A percentile compares a stretch with the other conserved stretches of the same genome.
These are phyloP conservation scores for Ustilago nuda DNA, from an alignment of 1,284 basidiomycete species.

Conservation along the genomic window DNA sequence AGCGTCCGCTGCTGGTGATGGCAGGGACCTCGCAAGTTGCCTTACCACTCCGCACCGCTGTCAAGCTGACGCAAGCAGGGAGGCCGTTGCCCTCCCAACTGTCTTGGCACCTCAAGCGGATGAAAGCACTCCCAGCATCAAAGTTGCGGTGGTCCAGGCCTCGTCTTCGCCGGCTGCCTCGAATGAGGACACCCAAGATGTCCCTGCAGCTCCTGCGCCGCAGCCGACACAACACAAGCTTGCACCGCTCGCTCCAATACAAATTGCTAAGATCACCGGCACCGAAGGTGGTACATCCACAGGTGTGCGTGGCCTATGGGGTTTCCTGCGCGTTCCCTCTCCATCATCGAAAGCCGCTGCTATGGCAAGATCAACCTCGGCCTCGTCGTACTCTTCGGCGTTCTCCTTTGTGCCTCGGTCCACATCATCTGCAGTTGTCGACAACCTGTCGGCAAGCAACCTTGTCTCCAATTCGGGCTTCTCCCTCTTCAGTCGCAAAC, in stretches of 20 bases:
- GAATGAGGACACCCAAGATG: constrained; percentile 1
- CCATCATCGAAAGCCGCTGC: not conserved
- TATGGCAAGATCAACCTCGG: constrained; percentile 3
- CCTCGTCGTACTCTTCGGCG: constrained; percentile 17
- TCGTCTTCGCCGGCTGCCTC: not conserved
- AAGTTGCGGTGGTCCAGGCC: not conserved
- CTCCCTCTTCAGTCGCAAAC: constrained; percentile 22
- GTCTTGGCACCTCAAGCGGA: not conserved
- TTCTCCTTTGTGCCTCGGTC: constrained; percentile 8
- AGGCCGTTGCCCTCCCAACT: not conserved
- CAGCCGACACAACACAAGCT: not conserved
- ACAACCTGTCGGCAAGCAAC: constrained; percentile 10
- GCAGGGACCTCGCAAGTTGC: constrained; percentile 7
- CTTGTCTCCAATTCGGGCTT: constrained; percentile 15
- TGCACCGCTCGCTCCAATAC: not conserved
- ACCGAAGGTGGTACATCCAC: constrained; percentile 3
- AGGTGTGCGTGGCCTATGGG: constrained; percentile 15
- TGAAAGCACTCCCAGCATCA: constrained; percentile 3
- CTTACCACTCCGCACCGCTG: not conserved
- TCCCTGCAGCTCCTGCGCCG: not conserved
- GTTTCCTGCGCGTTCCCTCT: constrained; percentile 16
- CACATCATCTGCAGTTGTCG: not conserved
- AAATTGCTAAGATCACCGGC: not conserved
- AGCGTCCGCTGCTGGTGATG: not conserved
- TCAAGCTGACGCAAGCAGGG: not conserved